phyloP scores from a whole-genome alignment of 1,139 yeast genomes.

The Kurtzmaniella quercitrusa region DNA sequence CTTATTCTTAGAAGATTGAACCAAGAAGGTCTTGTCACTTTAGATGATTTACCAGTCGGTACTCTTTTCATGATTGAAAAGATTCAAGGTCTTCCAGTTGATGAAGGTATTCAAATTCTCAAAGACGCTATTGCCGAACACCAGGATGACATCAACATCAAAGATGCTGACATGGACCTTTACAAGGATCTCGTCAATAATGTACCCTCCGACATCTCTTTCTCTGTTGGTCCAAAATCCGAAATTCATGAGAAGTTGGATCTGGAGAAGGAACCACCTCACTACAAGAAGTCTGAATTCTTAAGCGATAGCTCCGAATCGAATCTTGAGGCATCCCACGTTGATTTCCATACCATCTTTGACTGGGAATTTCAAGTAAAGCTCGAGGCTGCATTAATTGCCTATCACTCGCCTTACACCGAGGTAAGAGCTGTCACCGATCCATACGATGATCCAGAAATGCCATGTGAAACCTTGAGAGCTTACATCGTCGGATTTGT shows the following conservation, averaged over 20 bases:
- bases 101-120: constrained; percentile 21
- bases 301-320: neutral
- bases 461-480: constrained; percentile 52
- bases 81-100: constrained; percentile 17
- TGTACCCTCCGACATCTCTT: constrained; percentile 15
- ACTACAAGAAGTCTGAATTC: neutral
- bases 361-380: constrained; percentile 29
- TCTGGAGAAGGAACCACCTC: neutral
- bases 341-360: constrained; percentile 4
- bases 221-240: neutral
- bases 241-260: constrained; percentile 1
- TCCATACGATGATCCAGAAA: constrained; percentile 46
- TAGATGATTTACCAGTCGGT: constrained; percentile 23
- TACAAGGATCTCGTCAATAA: constrained; percentile 14
- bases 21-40: constrained; percentile 21
- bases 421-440: constrained; percentile 60
- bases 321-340: neutral
- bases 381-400: constrained; percentile 43
- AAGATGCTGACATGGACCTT: constrained; percentile 12
- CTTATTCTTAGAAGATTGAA: constrained; percentile 24
- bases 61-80: constrained; percentile 29
- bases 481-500: constrained; percentile 48
- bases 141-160: constrained; percentile 19
- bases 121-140: constrained; percentile 16
- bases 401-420: constrained; percentile 58